phyloP scores from a whole-genome alignment of 345 rosid species.

The Chamaenerion angustifolium region DNA sequence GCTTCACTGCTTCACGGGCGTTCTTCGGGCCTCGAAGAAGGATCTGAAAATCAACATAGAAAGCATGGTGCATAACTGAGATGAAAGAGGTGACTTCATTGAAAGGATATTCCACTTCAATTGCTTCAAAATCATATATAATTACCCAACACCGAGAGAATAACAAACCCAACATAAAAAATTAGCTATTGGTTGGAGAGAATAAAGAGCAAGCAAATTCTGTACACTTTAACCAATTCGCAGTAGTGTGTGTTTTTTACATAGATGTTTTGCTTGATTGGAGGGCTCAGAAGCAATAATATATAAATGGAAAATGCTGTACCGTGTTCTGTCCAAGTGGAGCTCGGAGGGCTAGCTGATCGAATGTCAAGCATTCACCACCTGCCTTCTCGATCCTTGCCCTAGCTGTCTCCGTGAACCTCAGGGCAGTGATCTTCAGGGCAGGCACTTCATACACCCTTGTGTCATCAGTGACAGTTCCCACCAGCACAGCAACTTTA shows the following conservation, averaged over 20 bases:
- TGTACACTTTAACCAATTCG: too few species aligned
- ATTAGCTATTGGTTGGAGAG: too few species aligned
- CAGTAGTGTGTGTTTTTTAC: too few species aligned
- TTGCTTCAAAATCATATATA: too few species aligned
- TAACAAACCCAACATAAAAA: too few species aligned
- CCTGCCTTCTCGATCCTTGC: conserved; percentile 97
- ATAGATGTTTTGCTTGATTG: too few species aligned
- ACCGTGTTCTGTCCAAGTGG: conserved; percentile 95
- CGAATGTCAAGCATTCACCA: conserved; percentile 88
- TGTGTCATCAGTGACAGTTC: conserved; percentile 72
- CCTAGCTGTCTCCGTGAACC: conserved; percentile 80
- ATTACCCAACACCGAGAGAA: too few species aligned
- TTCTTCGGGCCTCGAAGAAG: conserved; percentile 68
- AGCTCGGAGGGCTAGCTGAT: conserved; percentile 78
- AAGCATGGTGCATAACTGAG: neutral
- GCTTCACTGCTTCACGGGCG: conserved; percentile 62
- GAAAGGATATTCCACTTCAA: too few species aligned
- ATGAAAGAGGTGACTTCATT: neutral
- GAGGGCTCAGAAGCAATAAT: too few species aligned
- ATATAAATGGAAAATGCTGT: neutral
- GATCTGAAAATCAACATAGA: conserved; percentile 17
- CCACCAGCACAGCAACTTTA: conserved; percentile 72
- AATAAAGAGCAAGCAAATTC: too few species aligned
- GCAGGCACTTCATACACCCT: conserved; percentile 74
- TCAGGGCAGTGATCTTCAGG: conserved; percentile 65